These are phyloP conservation scores for Trichoderma cornu-damae DNA, from an alignment of 2,329 filamentous ascomycete species.

Conservation along the genomic window DNA sequence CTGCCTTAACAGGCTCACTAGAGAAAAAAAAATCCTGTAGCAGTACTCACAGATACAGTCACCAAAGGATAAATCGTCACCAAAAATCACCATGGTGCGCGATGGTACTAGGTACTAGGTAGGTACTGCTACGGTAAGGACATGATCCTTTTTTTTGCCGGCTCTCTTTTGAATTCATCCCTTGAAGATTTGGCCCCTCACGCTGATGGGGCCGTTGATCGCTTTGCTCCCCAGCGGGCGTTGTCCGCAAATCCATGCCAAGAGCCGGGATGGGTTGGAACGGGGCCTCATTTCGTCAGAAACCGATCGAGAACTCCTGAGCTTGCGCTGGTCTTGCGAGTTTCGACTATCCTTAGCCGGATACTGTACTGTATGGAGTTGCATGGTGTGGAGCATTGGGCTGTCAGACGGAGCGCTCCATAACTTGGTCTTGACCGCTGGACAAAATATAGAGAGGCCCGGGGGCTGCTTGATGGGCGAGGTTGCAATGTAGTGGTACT, in stretches of 20 bases:
- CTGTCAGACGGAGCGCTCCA: neutral
- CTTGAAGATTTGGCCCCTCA: neutral
- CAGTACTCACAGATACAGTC: no score
- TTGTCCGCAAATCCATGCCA: slow-evolving; percentile 10
- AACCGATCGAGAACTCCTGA: neutral
- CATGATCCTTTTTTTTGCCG: no score
- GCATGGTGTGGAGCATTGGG: neutral
- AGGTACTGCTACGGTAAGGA: no score
- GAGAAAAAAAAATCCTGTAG: no score
- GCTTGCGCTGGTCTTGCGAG: neutral
- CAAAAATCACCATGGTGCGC: no score
- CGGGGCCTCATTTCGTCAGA: slow-evolving; percentile 12
- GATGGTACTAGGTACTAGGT: no score
- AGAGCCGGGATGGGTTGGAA: neutral
- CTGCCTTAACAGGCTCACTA: no score
- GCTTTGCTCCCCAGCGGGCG: slow-evolving; percentile 9
- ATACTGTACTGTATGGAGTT: neutral
- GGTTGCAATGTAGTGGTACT: slow-evolving; percentile 1
- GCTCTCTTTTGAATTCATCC: no score
- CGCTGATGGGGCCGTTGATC: slow-evolving; percentile 7
- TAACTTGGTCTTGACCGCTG: neutral
- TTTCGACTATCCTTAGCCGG: neutral
- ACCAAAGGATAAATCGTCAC: no score
- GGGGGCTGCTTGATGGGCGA: neutral
- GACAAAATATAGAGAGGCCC: neutral